Base-by-base conservation (phyloP, 306 rosid species). In the Hylodesmum podocarpum region DNA sequence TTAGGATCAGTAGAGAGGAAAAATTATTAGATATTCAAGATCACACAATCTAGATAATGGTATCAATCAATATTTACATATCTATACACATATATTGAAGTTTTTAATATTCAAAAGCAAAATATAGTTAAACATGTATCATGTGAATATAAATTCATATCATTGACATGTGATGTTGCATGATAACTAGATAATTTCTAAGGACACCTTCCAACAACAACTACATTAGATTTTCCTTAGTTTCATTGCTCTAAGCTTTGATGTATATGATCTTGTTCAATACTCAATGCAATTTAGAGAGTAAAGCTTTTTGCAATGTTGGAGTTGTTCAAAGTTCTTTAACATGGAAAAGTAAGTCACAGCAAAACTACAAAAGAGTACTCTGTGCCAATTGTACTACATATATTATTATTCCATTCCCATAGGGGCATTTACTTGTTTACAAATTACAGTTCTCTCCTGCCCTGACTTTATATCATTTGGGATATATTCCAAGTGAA, bases 391-490 rank as follows among this genome's bases (percentile, higher is more conserved):
- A 24, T 33, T 41, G 76, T 57, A 68, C 81, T 71, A 28, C 22
- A n/a, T n/a, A n/a, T n/a, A n/a, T 14, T 55, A 25, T 57, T 68
- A 78, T 36, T 16, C 51, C 53, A 10, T 34, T 49, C 19, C 49
- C 51, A 8, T 5, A 4, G 66, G 75, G 53, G 37, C 34, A 46
- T 69, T 43, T 31, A 55, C 15, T 44, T 68, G 4, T 68, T 57
- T 57, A n/a, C 15, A 68, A 55, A 68, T 57, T 78, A 78, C 81
- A 14, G 14, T 69, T 69, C 54, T 46, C 43, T 55, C 76, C 50
- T 77, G 6, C 49, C 69, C 50, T 49, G 6, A 66, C 43, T 76
- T 64, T 37, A 19, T 39, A 22, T 22, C 6, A 13, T 65, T 39
- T 39, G 19, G 71, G 71, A 39, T 65, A 65, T 65, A 39, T 39